Percentiles rank a stretch among this genome's conserved stretches.
Conservation (phyloP, 106 monocot genomes). For the Gastrodia elata region DNA sequence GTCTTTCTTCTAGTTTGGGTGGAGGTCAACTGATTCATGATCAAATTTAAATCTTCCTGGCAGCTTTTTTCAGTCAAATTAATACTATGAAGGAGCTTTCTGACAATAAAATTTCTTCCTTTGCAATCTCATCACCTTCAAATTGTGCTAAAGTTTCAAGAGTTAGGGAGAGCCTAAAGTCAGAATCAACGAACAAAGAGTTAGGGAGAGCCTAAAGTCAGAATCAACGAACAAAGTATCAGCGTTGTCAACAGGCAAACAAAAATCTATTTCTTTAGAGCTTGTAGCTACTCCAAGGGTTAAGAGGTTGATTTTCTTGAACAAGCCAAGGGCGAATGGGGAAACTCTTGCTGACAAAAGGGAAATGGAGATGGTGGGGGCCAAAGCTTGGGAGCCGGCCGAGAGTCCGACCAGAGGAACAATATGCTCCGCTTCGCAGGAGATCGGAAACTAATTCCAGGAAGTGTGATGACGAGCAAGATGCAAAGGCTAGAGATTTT, state of each 20-base stretch:
- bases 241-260: slow-evolving; percentile 12
- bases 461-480: slow-evolving; percentile 14
- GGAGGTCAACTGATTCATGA: slow-evolving; percentile 3
- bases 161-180: slow-evolving; percentile 9
- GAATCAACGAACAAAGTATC: slow-evolving; percentile 10
- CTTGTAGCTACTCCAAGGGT: slow-evolving; percentile 1
- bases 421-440: slow-evolving; percentile 22
- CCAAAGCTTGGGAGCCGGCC: slow-evolving; percentile 12
- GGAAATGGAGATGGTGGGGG: slow-evolving; percentile 13
- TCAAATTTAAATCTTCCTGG: not conserved
- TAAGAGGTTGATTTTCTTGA: slow-evolving; percentile 23
- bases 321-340: slow-evolving; percentile 14
- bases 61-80: not conserved
- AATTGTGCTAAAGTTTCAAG: slow-evolving; percentile 16
- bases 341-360: slow-evolving; percentile 5
- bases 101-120: slow-evolving; percentile 10
- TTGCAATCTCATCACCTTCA: slow-evolving; percentile 12
- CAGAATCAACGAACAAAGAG: slow-evolving; percentile 16
- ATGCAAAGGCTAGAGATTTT: slow-evolving; percentile 19
- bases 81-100: slow-evolving; percentile 40
- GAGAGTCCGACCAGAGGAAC: slow-evolving; percentile 16
- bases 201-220: no score
- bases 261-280: slow-evolving; percentile 17
- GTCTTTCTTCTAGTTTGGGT: not conserved
- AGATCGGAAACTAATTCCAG: slow-evolving; percentile 10